phyloP scores from a whole-genome alignment of 2,329 filamentous ascomycete genomes.

The Sarocladium brachiariae region DNA sequence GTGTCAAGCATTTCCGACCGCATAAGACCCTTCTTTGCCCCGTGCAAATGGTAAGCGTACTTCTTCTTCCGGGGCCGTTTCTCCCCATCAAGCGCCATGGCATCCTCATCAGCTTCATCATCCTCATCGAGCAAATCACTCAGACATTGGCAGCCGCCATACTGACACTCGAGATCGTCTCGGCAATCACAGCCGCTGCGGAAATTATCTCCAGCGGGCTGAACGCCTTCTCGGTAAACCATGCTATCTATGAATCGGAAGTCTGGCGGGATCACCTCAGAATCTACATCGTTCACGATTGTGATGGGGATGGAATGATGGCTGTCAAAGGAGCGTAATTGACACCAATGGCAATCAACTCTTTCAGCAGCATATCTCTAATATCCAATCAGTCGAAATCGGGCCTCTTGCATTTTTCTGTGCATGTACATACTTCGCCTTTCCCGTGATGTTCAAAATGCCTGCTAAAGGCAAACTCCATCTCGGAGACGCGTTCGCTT shows the following conservation, averaged over 20 bases:
- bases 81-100: conserved; percentile 13
- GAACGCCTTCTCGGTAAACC: conserved; percentile 52
- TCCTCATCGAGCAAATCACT: conserved; percentile 50
- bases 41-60: conserved; percentile 60
- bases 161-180: conserved; percentile 58
- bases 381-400: not conserved
- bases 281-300: conserved; percentile 57
- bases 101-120: conserved; percentile 32
- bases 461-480: not conserved
- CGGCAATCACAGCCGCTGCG: conserved; percentile 65
- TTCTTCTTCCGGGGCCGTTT: conserved; percentile 17
- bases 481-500: too few species aligned
- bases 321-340: conserved; percentile 47
- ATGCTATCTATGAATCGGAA: conserved; percentile 65
- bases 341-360: conserved; percentile 52
- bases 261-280: conserved; percentile 46
- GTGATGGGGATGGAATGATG: conserved; percentile 47
- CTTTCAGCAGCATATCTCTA: conserved; percentile 33
- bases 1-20: conserved; percentile 45
- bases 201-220: conserved; percentile 53
- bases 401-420: not conserved
- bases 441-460: conserved; percentile 5
- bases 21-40: conserved; percentile 44
- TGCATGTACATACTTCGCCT: not conserved
- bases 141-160: conserved; percentile 62